phyloP scores from a whole-genome alignment of 1,139 yeast species.

The Kodamaea fungicola region DNA sequence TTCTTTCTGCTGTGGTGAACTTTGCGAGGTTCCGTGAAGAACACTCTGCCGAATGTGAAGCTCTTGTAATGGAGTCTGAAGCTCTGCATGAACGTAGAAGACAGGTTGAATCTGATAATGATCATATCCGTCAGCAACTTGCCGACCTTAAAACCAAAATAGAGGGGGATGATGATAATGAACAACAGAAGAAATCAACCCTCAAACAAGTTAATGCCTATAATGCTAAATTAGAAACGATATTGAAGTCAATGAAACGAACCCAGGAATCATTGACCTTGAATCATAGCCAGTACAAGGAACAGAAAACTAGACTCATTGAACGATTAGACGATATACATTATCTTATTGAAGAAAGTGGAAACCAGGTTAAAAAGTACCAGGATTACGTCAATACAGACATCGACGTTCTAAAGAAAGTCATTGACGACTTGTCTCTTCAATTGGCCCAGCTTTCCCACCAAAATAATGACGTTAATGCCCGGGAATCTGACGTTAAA shows the following conservation, averaged over 20 bases:
- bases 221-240: slow-evolving; percentile 58
- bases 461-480: slow-evolving; percentile 41
- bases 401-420: slow-evolving; percentile 51
- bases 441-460: slow-evolving; percentile 36
- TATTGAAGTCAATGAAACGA: slow-evolving; percentile 59
- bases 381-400: slow-evolving; percentile 62
- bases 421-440: slow-evolving; percentile 54
- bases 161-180: slow-evolving; percentile 18
- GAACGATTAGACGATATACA: slow-evolving; percentile 55
- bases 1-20: slow-evolving; percentile 80
- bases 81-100: slow-evolving; percentile 39
- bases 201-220: slow-evolving; percentile 50
- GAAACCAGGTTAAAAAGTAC: slow-evolving; percentile 57
- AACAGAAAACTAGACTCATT: slow-evolving; percentile 56
- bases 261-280: slow-evolving; percentile 60
- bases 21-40: slow-evolving; percentile 83
- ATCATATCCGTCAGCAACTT: slow-evolving; percentile 40
- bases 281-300: slow-evolving; percentile 67
- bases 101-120: slow-evolving; percentile 31
- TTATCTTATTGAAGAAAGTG: slow-evolving; percentile 51
- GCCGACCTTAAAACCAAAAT: slow-evolving; percentile 32
- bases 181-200: slow-evolving; percentile 20
- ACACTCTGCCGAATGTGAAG: slow-evolving; percentile 65
- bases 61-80: slow-evolving; percentile 55
- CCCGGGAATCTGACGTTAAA: slow-evolving; percentile 48